Evolutionary conservation across 2,329 filamentous ascomycete species (phyloP).

Genomic region (Coniochaeta pulveracea): DNA sequence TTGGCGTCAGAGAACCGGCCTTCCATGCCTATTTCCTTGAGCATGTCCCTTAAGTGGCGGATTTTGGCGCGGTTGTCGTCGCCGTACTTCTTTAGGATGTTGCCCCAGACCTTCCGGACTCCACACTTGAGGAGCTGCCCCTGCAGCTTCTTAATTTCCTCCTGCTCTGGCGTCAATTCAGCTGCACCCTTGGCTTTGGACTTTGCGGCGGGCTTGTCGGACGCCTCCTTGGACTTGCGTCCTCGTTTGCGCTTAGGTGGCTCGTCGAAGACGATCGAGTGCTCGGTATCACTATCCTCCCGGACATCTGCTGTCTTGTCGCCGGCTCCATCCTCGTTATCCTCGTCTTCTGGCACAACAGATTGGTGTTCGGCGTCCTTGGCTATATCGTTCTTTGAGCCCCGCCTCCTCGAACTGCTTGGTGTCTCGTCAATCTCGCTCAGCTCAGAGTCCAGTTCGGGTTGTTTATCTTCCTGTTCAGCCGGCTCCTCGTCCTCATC

Average conservation of each 20-base stretch:
- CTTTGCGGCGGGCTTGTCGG: constrained; percentile 25
- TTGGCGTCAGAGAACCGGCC: constrained; percentile 79
- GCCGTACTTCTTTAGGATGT: constrained; percentile 66
- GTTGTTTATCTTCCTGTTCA: no score
- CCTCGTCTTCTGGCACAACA: constrained; percentile 18
- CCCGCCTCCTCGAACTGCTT: constrained; percentile 8
- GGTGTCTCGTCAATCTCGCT: constrained; percentile 12
- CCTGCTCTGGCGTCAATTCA: constrained; percentile 48
- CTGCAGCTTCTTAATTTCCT: constrained; percentile 81
- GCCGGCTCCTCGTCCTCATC: constrained; percentile 1
- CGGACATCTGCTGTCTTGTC: constrained; percentile 2
- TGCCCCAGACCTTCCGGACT: constrained; percentile 81
- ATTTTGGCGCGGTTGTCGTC: constrained; percentile 71
- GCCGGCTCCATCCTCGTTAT: constrained; percentile 16
- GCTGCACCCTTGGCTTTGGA: constrained; percentile 15
- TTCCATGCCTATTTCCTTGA: constrained; percentile 75
- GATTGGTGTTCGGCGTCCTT: no score
- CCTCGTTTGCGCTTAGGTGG: constrained; percentile 45
- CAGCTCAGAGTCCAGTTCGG: constrained; percentile 18
- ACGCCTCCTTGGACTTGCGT: constrained; percentile 33
- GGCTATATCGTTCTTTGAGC: no score
- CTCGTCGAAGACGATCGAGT: constrained; percentile 6
- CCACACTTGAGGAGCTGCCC: constrained; percentile 82
- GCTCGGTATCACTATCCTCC: constrained; percentile 2
- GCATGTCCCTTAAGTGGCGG: constrained; percentile 64